A percentile compares a stretch with the other conserved stretches of the same genome.
These are phyloP conservation scores for Cucurbita pepo DNA, from an alignment of 306 rosid species.

Conservation along the genomic window DNA sequence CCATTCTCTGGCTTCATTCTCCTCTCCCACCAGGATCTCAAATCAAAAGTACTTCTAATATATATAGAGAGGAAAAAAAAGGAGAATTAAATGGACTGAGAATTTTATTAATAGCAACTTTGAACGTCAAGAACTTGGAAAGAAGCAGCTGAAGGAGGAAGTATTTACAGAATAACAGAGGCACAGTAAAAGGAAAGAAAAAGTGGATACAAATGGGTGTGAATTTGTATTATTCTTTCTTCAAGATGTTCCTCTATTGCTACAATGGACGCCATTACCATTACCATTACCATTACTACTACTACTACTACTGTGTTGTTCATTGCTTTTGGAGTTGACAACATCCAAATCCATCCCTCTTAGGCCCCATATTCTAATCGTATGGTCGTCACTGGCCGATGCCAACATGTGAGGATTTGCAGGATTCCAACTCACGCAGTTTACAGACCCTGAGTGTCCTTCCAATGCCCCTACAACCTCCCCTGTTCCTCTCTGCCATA, in stretches of 20 bases:
- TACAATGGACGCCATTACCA: slow-evolving; percentile 36
- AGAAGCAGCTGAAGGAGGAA: background rate
- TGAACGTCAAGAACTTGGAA: background rate
- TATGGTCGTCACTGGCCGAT: slow-evolving; percentile 89
- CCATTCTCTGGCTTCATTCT: too few species aligned
- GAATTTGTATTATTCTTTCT: background rate
- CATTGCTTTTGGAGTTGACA: slow-evolving; percentile 29
- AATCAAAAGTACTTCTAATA: background rate
- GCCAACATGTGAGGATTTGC: slow-evolving; percentile 92
- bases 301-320: slow-evolving; percentile 46
- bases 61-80: too few species aligned
- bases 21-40: too few species aligned
- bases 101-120: background rate
- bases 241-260: slow-evolving; percentile 51
- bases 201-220: background rate
- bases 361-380: slow-evolving; percentile 93
- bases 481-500: slow-evolving; percentile 78
- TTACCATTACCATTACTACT: slow-evolving; percentile 49
- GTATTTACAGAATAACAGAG: background rate
- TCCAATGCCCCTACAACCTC: slow-evolving; percentile 59
- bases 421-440: slow-evolving; percentile 96
- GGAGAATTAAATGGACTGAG: background rate
- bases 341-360: slow-evolving; percentile 19
- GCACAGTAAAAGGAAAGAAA: background rate
- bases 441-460: slow-evolving; percentile 99